Conservation (phyloP, 164 flowering plant species). For the Macadamia integrifolia region DNA sequence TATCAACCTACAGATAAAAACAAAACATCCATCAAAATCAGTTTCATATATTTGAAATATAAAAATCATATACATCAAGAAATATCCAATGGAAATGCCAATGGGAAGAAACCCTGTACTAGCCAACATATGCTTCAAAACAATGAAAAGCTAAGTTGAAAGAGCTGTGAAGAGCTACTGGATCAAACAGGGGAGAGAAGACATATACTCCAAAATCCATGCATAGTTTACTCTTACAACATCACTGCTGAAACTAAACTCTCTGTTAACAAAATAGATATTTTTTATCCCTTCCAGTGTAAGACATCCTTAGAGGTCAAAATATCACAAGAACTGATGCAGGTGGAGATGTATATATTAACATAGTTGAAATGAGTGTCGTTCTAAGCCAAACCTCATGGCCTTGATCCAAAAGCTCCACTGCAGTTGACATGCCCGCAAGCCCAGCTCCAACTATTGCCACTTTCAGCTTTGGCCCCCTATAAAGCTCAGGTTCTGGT, state of each 20-base stretch:
- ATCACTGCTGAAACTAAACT: too few species aligned
- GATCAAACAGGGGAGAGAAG: background rate
- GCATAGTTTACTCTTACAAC: background rate
- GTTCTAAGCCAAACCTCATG: constrained; percentile 63
- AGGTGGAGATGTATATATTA: background rate
- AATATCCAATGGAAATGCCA: constrained; percentile 1
- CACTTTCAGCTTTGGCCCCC: constrained; percentile 93
- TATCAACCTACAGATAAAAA: constrained; percentile 68
- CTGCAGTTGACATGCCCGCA: constrained; percentile 99
- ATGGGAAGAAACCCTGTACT: background rate
- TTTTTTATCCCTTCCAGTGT: too few species aligned
- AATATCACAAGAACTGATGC: background rate
- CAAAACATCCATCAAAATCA: constrained; percentile 6
- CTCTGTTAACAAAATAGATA: too few species aligned
- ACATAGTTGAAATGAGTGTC: background rate
- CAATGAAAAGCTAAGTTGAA: background rate
- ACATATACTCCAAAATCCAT: constrained; percentile 1
- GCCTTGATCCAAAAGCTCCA: constrained; percentile 98
- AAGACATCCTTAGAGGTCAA: background rate
- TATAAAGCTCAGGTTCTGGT: constrained; percentile 88
- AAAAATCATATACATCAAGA: background rate
- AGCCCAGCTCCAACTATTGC: constrained; percentile 99
- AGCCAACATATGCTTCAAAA: background rate
- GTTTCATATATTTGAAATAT: background rate
- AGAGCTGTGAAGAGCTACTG: background rate